phyloP scores from a whole-genome alignment of 2,329 filamentous ascomycete species.

The Talaromyces marneffei region DNA sequence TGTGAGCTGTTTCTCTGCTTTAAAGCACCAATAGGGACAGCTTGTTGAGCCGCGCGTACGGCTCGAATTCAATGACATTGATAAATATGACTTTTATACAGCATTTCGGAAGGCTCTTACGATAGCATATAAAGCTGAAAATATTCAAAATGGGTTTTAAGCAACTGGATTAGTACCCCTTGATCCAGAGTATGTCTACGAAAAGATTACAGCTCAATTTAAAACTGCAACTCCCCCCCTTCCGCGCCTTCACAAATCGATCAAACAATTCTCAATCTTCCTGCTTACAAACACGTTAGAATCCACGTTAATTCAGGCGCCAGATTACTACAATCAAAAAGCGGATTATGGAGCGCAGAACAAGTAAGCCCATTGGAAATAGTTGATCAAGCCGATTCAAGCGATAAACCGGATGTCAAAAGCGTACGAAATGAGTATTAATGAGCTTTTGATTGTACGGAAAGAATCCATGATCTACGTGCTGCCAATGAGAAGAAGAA shows the following conservation, averaged over 20 bases:
- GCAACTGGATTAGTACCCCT: constrained; percentile 1
- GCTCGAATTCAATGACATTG: no score
- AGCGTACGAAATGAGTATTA: no score
- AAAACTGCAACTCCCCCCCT: not conserved
- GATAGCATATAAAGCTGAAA: not conserved
- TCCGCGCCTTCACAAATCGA: no score
- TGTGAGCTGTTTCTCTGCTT: constrained; percentile 13
- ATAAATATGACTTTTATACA: not conserved
- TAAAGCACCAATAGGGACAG: no score
- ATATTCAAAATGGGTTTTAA: not conserved
- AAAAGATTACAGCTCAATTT: not conserved
- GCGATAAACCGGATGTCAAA: no score
- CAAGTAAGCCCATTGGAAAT: not conserved
- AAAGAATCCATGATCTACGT: not conserved
- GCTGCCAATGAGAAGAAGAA: not conserved
- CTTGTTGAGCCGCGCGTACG: no score
- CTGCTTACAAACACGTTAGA: not conserved
- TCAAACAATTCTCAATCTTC: constrained; percentile 14
- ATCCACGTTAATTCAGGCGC: not conserved
- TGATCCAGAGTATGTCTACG: not conserved
- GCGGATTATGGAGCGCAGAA: not conserved
- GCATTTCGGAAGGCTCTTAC: not conserved
- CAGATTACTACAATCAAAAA: not conserved
- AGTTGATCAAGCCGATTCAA: not conserved
- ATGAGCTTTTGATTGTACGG: no score